Evolutionary conservation across 2,329 filamentous ascomycete species (phyloP).

Genomic region (Dactylellina haptotyla): DNA sequence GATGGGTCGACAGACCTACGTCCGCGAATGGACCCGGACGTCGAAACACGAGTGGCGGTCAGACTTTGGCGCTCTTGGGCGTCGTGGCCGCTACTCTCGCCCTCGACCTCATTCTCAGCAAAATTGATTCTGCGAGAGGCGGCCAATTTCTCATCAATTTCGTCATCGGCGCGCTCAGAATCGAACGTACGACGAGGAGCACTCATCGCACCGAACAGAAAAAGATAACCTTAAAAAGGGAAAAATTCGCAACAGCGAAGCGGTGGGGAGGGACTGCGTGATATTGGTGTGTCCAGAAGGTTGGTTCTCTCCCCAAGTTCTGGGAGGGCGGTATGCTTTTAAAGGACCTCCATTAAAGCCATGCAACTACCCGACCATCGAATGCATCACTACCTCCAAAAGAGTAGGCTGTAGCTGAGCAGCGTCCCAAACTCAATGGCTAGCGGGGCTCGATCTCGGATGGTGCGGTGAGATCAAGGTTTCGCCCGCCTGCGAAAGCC

Average conservation of each 20-base stretch:
- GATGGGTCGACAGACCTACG: constrained; percentile 42
- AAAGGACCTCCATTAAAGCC: constrained; percentile 23
- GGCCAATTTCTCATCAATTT: constrained; percentile 48
- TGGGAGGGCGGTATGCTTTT: constrained; percentile 35
- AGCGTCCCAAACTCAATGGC: constrained; percentile 31
- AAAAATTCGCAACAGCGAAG: constrained; percentile 14
- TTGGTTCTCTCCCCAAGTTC: constrained; percentile 14
- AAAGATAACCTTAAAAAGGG: too few species aligned
- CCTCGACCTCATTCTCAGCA: constrained; percentile 12
- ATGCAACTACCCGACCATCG: constrained; percentile 37
- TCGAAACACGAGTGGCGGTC: constrained; percentile 15
- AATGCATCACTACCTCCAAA: not conserved
- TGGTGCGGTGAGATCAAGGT: constrained; percentile 47
- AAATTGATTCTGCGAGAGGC: constrained; percentile 39
- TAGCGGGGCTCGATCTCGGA: constrained; percentile 35
- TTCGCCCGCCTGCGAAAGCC: constrained; percentile 46
- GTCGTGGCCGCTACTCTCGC: constrained; percentile 3
- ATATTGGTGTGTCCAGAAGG: constrained; percentile 26
- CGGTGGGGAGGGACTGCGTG: constrained; percentile 9
- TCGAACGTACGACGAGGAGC: constrained; percentile 47
- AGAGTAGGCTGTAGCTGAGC: constrained; percentile 1
- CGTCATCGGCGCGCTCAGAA: constrained; percentile 35
- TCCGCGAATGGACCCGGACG: constrained; percentile 22
- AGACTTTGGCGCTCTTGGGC: not conserved
- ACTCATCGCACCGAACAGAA: constrained; percentile 43